Evolutionary conservation across 2,329 filamentous ascomycete species (phyloP), one percentile per base, ranked within the genome.

Genomic region (Herpotrichia juniperi): DNA sequence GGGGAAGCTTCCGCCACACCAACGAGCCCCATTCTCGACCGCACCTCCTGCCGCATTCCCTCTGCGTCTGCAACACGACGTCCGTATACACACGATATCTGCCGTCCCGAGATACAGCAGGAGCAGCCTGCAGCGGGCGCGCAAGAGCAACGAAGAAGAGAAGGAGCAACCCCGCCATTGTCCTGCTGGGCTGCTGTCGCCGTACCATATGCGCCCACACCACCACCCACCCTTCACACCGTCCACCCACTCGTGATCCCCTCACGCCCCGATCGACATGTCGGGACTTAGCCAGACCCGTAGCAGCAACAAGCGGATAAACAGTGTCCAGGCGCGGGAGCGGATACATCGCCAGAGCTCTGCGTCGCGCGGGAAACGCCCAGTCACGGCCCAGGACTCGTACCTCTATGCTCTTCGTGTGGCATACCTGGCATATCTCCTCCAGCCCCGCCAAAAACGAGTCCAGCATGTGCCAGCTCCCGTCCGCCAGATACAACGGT

Each of bases 381-480:
- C 67, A 50, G 71, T 80, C 50, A 67, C 70, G 56, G 69, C 80
- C 72, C 89, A 96, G 64, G 91, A 97, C 76, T 93, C 91, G 69
- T 96, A 96, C 77, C 89, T 87, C 58, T 96, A 91, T 76, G 92
- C 93, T 64, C 85, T 99, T 48, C 89, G 94, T 57, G 87, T 90
- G 62, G 93, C 93, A 62, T 97, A 91, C 75, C 88, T 99, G 52
- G 84, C 93, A 74, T 96, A 99, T 75, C 87, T 97, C 39, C 83
- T 99, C 46, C 92, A 96, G 72, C 93, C 94, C 57, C 90, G 92
- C 68, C 84, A 90, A 67, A 94, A 93, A 76, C 86, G 91, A 69
- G 90, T 93, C 68, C 91, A 96, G 78, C 96, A 92, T 82, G 86
- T 94, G 35, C 79, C 78, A 48, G 75, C 76, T 69, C 83, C 58